Conservation (phyloP, 495 filamentous ascomycete genomes). For the Neurospora pannonica region DNA sequence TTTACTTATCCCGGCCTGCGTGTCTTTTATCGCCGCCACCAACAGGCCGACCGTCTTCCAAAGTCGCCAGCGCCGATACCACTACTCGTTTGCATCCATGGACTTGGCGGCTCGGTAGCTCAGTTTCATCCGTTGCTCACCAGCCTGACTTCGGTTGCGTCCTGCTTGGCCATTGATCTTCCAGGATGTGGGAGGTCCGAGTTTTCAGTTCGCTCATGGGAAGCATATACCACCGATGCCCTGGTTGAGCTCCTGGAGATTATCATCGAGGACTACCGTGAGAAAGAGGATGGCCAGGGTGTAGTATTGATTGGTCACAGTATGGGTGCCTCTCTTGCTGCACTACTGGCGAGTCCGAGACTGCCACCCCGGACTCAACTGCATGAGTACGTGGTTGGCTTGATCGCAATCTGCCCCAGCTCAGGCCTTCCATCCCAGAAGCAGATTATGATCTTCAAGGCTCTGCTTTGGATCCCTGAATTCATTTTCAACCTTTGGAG, state of each 20-base stretch:
- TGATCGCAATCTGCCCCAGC: slow-evolving; percentile 73
- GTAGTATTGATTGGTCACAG: slow-evolving; percentile 81
- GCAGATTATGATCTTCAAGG: slow-evolving; percentile 41
- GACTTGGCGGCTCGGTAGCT: slow-evolving; percentile 77
- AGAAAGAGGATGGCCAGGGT: slow-evolving; percentile 54
- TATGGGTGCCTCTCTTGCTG: slow-evolving; percentile 74
- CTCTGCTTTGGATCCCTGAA: slow-evolving; percentile 55
- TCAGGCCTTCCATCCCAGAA: slow-evolving; percentile 50
- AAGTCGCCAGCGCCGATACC: slow-evolving; percentile 63
- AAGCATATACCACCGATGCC: slow-evolving; percentile 68
- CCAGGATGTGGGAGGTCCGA: slow-evolving; percentile 78
- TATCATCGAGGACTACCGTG: slow-evolving; percentile 63
- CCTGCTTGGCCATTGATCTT: slow-evolving; percentile 84
- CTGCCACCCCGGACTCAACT: slow-evolving; percentile 35
- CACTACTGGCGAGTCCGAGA: slow-evolving; percentile 58
- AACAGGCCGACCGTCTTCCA: slow-evolving; percentile 69
- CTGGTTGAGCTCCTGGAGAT: slow-evolving; percentile 63
- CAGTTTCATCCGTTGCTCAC: slow-evolving; percentile 79
- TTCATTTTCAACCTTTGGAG: slow-evolving; percentile 71
- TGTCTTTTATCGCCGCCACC: slow-evolving; percentile 74
- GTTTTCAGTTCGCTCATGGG: slow-evolving; percentile 62
- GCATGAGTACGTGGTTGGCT: slow-evolving; percentile 57
- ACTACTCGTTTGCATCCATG: slow-evolving; percentile 83
- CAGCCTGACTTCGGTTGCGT: slow-evolving; percentile 71
- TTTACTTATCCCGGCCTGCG: slow-evolving; percentile 70